These are phyloP conservation scores for Pisolithus thermaeus DNA, from an alignment of 1,284 basidiomycete genomes.

Conservation along the genomic window DNA sequence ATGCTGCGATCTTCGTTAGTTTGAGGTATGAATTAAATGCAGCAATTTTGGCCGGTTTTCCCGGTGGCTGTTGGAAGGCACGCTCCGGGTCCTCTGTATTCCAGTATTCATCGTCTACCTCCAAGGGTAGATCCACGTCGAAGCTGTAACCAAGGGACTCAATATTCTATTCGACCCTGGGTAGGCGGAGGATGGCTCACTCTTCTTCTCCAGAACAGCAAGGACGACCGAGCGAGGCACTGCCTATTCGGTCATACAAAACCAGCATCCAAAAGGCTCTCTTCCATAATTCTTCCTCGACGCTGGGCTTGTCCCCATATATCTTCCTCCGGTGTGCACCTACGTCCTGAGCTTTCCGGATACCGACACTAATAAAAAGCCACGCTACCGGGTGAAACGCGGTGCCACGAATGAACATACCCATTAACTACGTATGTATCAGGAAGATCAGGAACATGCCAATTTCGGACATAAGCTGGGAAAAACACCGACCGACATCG, in stretches of 20 bases:
- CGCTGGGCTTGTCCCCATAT: conserved; percentile 39
- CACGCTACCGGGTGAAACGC: conserved; percentile 56
- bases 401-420: conserved; percentile 49
- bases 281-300: conserved; percentile 71
- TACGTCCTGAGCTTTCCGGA: conserved; percentile 66
- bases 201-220: conserved; percentile 75
- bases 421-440: conserved; percentile 34
- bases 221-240: conserved; percentile 65
- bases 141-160: conserved; percentile 42
- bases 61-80: conserved; percentile 60
- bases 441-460: conserved; percentile 2
- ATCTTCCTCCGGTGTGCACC: conserved; percentile 59
- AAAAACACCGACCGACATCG: conserved; percentile 39
- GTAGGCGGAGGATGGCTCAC: conserved; percentile 36
- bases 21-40: conserved; percentile 67
- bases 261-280: conserved; percentile 73
- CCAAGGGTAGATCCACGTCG: conserved; percentile 73
- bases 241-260: conserved; percentile 57
- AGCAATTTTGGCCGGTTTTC: conserved; percentile 52
- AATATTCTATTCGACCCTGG: not conserved
- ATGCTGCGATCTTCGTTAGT: conserved; percentile 67
- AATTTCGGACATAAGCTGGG: not conserved
- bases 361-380: conserved; percentile 59
- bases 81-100: conserved; percentile 42
- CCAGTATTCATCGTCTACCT: conserved; percentile 88